These are phyloP conservation scores for Gaertneriomyces sp. DNA, from an alignment of 192 early-diverging fungal species.

Conservation along the genomic window DNA sequence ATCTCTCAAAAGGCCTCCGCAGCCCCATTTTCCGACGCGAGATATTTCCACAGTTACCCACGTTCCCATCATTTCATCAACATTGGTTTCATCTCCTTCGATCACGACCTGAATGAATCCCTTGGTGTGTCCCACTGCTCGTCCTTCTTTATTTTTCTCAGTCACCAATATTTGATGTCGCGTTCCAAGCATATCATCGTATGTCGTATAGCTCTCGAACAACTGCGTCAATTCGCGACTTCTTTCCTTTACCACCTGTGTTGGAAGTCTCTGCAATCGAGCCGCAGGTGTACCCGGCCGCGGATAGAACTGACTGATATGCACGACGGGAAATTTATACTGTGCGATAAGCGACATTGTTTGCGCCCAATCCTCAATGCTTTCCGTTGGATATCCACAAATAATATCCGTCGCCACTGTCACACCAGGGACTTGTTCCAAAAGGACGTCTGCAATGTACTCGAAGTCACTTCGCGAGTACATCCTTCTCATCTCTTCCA, in stretches of 20 bases:
- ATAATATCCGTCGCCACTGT: conserved; percentile 59
- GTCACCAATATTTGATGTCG: conserved; percentile 42
- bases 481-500: conserved; percentile 50
- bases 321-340: conserved; percentile 49
- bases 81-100: not conserved
- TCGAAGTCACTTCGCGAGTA: conserved; percentile 49
- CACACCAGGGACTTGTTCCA: conserved; percentile 30
- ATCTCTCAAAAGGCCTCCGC: no score
- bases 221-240: conserved; percentile 38
- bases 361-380: conserved; percentile 47
- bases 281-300: conserved; percentile 62
- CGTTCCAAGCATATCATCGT: conserved; percentile 29
- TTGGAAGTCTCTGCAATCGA: conserved; percentile 37
- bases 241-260: conserved; percentile 49
- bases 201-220: conserved; percentile 46
- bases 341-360: conserved; percentile 43
- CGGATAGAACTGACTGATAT: conserved; percentile 58
- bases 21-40: conserved; percentile 35
- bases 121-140: conserved; percentile 54
- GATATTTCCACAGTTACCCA: conserved; percentile 36
- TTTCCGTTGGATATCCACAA: conserved; percentile 59
- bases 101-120: conserved; percentile 51
- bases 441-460: conserved; percentile 37
- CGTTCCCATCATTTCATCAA: conserved; percentile 31
- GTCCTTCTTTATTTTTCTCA: conserved; percentile 45